These are phyloP conservation scores for Aureobasidium lini DNA, from an alignment of 2,329 filamentous ascomycete species.

Conservation along the genomic window DNA sequence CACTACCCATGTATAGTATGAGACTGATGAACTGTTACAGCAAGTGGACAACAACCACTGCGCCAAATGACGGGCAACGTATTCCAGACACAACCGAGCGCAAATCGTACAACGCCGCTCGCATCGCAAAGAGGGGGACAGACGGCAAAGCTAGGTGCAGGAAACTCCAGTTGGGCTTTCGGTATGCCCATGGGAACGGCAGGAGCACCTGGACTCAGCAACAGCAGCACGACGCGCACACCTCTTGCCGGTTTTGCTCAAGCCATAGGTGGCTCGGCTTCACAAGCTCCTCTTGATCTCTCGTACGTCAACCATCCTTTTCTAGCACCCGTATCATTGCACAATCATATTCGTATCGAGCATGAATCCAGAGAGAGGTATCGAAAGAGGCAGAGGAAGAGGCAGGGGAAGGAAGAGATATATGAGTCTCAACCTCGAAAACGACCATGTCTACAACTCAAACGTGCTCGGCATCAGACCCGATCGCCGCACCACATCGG, in stretches of 20 bases:
- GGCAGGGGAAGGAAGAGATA: background rate
- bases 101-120: slow-evolving; percentile 14
- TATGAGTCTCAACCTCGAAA: background rate
- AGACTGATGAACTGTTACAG: slow-evolving; percentile 25
- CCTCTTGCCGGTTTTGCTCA: slow-evolving; percentile 18
- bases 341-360: background rate
- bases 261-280: slow-evolving; percentile 14
- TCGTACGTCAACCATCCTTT: slow-evolving; percentile 15
- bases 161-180: slow-evolving; percentile 15
- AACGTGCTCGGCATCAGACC: background rate
- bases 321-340: background rate
- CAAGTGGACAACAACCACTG: slow-evolving; percentile 43
- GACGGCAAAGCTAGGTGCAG: slow-evolving; percentile 16
- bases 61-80: slow-evolving; percentile 45
- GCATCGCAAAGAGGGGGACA: slow-evolving; percentile 17
- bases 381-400: background rate
- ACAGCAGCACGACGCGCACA: slow-evolving; percentile 11
- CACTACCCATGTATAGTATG: background rate
- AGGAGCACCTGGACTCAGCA: slow-evolving; percentile 13
- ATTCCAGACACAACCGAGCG: slow-evolving; percentile 35
- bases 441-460: background rate
- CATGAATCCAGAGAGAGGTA: background rate
- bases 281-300: slow-evolving; percentile 17
- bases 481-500: background rate
- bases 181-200: slow-evolving; percentile 15